Evolutionary conservation across 305 asterid genomes (phyloP).

Genomic region (Fraxinus platypoda): DNA sequence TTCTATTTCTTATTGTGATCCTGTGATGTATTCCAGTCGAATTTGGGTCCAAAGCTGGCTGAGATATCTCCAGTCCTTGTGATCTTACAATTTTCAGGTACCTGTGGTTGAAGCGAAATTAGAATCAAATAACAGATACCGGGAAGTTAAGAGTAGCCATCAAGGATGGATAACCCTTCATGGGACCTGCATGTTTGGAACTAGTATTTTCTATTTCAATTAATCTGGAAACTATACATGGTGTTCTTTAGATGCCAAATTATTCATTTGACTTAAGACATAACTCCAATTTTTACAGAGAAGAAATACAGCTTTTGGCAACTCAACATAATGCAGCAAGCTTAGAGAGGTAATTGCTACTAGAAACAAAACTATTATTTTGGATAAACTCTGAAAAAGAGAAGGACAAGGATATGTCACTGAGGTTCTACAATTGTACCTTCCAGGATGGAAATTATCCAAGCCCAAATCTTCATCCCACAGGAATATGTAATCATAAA

Average conservation of each 20-base stretch:
- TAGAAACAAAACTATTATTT: neutral
- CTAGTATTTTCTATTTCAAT: neutral
- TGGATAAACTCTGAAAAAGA: neutral
- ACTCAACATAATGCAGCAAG: constrained; percentile 3
- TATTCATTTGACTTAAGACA: neutral
- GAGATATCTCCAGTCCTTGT: constrained; percentile 93
- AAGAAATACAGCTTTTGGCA: neutral
- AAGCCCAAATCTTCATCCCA: constrained; percentile 99
- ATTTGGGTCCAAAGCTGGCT: constrained; percentile 97
- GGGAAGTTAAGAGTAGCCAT: neutral
- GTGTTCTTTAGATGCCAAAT: neutral
- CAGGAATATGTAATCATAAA: constrained; percentile 86
- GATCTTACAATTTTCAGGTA: constrained; percentile 76
- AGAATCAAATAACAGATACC: neutral
- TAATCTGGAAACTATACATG: neutral
- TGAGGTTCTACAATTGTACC: constrained; percentile 44
- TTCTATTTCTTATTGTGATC: constrained; percentile 79
- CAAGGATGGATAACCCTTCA: neutral
- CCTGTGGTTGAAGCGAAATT: constrained; percentile 37
- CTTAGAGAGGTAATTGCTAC: neutral
- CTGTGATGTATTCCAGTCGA: constrained; percentile 97
- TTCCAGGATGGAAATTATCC: constrained; percentile 76
- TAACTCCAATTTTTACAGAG: neutral
- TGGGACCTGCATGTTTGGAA: constrained; percentile 6
- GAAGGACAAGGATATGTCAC: neutral